Evolutionary conservation across 805 yeast species (phyloP).

Genomic region (Candida awuae): DNA sequence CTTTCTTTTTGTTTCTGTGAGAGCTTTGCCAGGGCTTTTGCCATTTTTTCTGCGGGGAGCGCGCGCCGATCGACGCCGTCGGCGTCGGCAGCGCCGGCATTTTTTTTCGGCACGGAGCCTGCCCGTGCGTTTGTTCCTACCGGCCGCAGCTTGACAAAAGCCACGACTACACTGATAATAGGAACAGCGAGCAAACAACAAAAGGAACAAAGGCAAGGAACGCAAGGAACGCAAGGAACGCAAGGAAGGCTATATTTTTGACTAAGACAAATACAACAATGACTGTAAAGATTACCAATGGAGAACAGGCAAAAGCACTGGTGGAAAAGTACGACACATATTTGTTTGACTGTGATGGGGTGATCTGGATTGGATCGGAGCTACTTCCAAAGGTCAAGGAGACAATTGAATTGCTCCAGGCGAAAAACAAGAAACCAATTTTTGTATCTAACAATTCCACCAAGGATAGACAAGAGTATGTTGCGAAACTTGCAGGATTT

Average conservation of each 20-base stretch:
- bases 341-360: slow-evolving; percentile 96
- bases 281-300: slow-evolving; percentile 43
- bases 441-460: slow-evolving; percentile 97
- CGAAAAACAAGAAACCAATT: slow-evolving; percentile 54
- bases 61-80: no score
- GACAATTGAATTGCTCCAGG: slow-evolving; percentile 54
- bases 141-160: no score
- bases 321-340: slow-evolving; percentile 72
- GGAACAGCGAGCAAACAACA: no score
- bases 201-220: not conserved
- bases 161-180: no score
- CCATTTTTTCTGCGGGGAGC: no score
- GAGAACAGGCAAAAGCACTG: slow-evolving; percentile 43
- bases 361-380: slow-evolving; percentile 84
- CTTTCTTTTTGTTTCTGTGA: no score
- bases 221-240: no score
- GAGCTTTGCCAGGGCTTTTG: no score
- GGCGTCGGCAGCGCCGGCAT: no score
- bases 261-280: slow-evolving; percentile 19
- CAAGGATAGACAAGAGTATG: slow-evolving; percentile 73
- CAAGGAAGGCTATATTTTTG: no score
- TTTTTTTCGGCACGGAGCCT: no score
- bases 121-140: no score
- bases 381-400: slow-evolving; percentile 73
- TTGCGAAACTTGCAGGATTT: slow-evolving; percentile 63